These are phyloP conservation scores for Cornus kousa DNA, from an alignment of 148 eudicot genomes.

Conservation along the genomic window DNA sequence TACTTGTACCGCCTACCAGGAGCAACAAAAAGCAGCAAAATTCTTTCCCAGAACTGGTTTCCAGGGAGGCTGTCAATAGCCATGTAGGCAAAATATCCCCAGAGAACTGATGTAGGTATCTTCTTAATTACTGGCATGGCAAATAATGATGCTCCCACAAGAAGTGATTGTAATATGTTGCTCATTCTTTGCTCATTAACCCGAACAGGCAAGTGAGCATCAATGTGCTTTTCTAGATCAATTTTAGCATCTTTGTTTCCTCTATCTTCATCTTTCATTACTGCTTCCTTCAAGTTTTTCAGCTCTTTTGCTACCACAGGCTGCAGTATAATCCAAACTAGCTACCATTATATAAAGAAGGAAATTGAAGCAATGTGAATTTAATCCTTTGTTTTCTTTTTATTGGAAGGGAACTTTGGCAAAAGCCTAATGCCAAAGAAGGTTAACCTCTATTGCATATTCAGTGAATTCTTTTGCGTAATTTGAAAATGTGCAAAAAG, in stretches of 20 bases:
- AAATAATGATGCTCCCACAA: constrained; percentile 51
- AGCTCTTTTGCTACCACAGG: constrained; percentile 38
- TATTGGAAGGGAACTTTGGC: background rate
- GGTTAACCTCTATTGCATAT: background rate
- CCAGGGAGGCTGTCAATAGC: constrained; percentile 86
- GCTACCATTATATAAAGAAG: background rate
- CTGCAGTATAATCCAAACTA: constrained; percentile 16
- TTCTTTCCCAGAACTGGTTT: constrained; percentile 83
- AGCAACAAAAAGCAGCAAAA: constrained; percentile 64
- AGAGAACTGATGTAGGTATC: constrained; percentile 81
- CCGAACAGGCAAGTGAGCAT: constrained; percentile 72
- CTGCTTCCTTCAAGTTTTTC: constrained; percentile 53
- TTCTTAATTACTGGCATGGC: constrained; percentile 69
- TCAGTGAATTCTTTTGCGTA: background rate
- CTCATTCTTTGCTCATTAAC: constrained; percentile 85
- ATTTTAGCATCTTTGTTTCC: constrained; percentile 33
- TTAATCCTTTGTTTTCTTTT: background rate
- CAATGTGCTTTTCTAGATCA: constrained; percentile 58
- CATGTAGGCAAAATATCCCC: constrained; percentile 95
- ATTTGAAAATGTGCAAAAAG: background rate
- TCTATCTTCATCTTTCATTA: constrained; percentile 46
- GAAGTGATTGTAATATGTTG: constrained; percentile 70
- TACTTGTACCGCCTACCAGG: constrained; percentile 72
- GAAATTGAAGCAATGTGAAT: background rate
- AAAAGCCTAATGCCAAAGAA: background rate